phyloP scores from a whole-genome alignment of 2,329 filamentous ascomycete species.

The Diaporthe nobilis region DNA sequence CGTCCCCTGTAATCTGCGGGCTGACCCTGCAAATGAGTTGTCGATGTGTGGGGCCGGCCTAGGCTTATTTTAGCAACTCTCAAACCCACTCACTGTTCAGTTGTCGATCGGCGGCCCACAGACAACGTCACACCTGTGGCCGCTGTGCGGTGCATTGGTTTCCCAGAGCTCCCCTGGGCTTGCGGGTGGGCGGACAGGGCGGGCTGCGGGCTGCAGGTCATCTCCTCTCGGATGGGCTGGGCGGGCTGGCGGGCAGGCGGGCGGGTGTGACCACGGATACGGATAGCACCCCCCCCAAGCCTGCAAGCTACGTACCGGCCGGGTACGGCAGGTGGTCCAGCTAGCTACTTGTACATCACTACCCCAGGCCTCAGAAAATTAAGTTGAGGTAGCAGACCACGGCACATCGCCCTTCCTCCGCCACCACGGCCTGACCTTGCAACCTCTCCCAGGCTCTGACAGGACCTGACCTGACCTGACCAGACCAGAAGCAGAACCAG shows the following conservation, averaged over 20 bases:
- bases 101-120: constrained; percentile 30
- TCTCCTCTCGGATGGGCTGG: constrained; percentile 9
- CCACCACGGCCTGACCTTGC: constrained; percentile 28
- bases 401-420: constrained; percentile 14
- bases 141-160: not conserved
- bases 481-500: not conserved
- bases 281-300: constrained; percentile 18
- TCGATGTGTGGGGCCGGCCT: constrained; percentile 21
- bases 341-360: constrained; percentile 11
- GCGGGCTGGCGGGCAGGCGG: not conserved
- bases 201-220: constrained; percentile 19
- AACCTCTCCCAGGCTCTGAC: not conserved
- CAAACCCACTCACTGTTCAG: constrained; percentile 17
- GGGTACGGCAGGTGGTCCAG: not conserved
- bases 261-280: constrained; percentile 32
- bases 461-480: not conserved
- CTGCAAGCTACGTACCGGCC: not conserved
- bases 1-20: constrained; percentile 29
- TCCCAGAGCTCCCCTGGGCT: constrained; percentile 14
- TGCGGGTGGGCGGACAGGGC: not conserved
- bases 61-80: constrained; percentile 33
- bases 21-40: constrained; percentile 29
- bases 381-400: constrained; percentile 3
- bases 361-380: constrained; percentile 7
- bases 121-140: constrained; percentile 25